phyloP scores from a whole-genome alignment of 371 early-diverging fungal species.

The Mortierella sp. region DNA sequence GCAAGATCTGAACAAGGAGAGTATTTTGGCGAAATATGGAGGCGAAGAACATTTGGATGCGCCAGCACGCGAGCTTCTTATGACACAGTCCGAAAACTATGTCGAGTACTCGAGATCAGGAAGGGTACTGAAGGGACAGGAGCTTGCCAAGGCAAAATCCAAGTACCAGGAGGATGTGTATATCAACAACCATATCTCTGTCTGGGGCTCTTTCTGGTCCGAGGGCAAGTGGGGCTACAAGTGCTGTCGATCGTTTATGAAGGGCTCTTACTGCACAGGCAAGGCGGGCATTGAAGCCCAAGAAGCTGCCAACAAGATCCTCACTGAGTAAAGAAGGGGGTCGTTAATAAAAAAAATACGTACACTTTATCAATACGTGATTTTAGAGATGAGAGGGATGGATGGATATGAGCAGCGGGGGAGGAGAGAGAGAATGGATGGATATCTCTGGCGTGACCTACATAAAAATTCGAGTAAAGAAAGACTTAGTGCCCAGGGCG shows the following conservation, averaged over 20 bases:
- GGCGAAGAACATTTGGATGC: slow-evolving; percentile 93
- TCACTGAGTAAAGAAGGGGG: neutral
- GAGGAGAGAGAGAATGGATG: neutral
- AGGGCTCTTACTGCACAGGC: slow-evolving; percentile 88
- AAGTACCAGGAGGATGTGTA: slow-evolving; percentile 93
- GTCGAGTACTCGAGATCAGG: slow-evolving; percentile 97
- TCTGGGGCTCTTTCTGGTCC: slow-evolving; percentile 97
- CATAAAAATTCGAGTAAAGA: no score
- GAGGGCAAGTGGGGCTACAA: slow-evolving; percentile 96
- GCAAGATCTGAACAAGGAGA: slow-evolving; percentile 74
- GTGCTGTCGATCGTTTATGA: slow-evolving; percentile 86
- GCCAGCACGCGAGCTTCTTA: slow-evolving; percentile 86
- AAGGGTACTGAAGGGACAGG: slow-evolving; percentile 87
- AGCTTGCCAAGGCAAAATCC: slow-evolving; percentile 77
- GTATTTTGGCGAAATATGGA: slow-evolving; percentile 91
- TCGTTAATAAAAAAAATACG: no score
- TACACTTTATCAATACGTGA: neutral
- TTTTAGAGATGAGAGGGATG: slow-evolving; percentile 1
- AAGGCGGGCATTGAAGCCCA: slow-evolving; percentile 80
- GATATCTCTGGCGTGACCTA: slow-evolving; percentile 15
- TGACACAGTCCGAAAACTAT: slow-evolving; percentile 93
- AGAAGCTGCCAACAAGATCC: slow-evolving; percentile 27
- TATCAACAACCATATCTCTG: slow-evolving; percentile 84
- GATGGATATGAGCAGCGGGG: slow-evolving; percentile 21
- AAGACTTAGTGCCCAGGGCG: neutral